Evolutionary conservation across 805 yeast genomes (phyloP), one percentile per base, ranked within the genome.

Genomic region (Saccharomycopsis fermentans): DNA sequence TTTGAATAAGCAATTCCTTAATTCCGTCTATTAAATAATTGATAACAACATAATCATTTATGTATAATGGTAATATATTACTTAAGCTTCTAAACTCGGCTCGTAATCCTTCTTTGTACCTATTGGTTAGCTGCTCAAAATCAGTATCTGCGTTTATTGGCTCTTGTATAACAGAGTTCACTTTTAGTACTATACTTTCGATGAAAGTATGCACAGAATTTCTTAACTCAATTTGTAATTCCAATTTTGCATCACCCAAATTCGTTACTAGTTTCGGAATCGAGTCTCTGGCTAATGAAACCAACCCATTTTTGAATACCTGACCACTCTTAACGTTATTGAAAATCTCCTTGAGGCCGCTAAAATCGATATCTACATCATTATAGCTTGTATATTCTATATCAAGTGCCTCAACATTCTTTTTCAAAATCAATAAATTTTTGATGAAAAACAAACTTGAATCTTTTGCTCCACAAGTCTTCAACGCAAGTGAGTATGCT

Each of bases 231-330:
- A 81, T 74, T 64, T 86, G 87, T 48, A 91, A 74, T 68, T 91
- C 97, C 12, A 72, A 70, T 60, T 82, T 75, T 1, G 85, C 94
- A 71, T 91, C 97, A 52, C 84, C 80, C 87, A 86, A 86, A 67
- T 88, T 85, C 65, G 82, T 84, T 14, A 87, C 86, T 14, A 90
- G 89, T 62, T 80, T 83, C 0, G 96, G 97, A 1, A 86, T 87
- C 0, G 88, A 77, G 27, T 83, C 88, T 62, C 80, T 75, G 2
- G 85, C 87, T 37, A 84, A 66, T 54, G 76, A 76, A 56, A 80
- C 65, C 29, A 82, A 66, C 52, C 70, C 64, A 53, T 68, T 63
- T 24, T 57, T 61, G 48, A 57, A 59, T 5, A 53, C 59, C 8
- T 55, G 35, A 19, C 71, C 70, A 36, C 62, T 66, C 53, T 74